These are phyloP conservation scores for Lycium ferocissimum DNA, from an alignment of 257 asterid species.

Conservation along the genomic window DNA sequence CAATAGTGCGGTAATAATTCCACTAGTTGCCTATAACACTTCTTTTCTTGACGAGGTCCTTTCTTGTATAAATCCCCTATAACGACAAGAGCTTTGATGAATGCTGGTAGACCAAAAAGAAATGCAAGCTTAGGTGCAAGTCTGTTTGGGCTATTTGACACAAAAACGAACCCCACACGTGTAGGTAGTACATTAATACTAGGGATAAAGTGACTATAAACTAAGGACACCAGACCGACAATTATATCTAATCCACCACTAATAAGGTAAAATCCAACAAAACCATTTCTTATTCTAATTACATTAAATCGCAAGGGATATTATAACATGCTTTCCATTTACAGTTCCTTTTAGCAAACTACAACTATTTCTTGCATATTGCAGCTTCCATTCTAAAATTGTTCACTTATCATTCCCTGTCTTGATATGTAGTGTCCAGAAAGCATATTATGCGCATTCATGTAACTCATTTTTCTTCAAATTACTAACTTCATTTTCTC, in stretches of 20 bases:
- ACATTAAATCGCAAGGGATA: too few species aligned
- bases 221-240: too few species aligned
- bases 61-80: conserved; percentile 46
- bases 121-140: too few species aligned
- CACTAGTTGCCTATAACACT: not conserved
- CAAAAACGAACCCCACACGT: too few species aligned
- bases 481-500: not conserved
- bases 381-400: not conserved
- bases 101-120: conserved; percentile 47
- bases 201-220: too few species aligned
- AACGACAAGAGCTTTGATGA: conserved; percentile 85
- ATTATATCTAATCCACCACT: too few species aligned
- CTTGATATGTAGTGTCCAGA: not conserved
- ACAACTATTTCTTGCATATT: not conserved
- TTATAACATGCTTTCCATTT: too few species aligned
- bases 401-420: not conserved
- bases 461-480: not conserved
- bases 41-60: not conserved
- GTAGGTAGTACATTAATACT: too few species aligned
- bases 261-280: too few species aligned
- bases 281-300: too few species aligned
- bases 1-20: conserved; percentile 56
- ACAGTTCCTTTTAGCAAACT: not conserved
- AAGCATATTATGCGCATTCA: not conserved
- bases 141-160: too few species aligned